phyloP scores from a whole-genome alignment of 2,329 filamentous ascomycete genomes.

The Curvularia eragrostidis region DNA sequence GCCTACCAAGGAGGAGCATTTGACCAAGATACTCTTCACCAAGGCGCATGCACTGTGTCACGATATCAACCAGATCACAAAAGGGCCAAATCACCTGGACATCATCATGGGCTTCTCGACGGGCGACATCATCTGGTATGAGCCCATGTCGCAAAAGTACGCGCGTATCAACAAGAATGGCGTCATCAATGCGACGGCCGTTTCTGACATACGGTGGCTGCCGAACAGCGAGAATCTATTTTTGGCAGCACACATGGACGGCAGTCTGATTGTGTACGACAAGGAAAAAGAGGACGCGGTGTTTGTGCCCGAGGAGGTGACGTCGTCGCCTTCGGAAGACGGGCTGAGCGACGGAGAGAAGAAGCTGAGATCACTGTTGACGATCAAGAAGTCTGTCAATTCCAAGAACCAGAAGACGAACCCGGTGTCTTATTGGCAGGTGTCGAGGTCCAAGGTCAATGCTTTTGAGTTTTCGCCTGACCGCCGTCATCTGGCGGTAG shows the following conservation, averaged over 20 bases:
- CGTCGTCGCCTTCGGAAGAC: slow-evolving; percentile 29
- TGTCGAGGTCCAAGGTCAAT: slow-evolving; percentile 89
- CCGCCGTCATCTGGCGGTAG: slow-evolving; percentile 82
- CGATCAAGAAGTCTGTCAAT: slow-evolving; percentile 87
- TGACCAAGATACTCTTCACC: slow-evolving; percentile 96
- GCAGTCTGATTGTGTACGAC: slow-evolving; percentile 90
- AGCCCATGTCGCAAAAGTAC: slow-evolving; percentile 95
- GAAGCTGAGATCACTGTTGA: slow-evolving; percentile 57
- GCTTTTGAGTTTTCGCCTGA: slow-evolving; percentile 93
- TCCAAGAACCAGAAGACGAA: slow-evolving; percentile 94
- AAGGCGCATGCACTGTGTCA: slow-evolving; percentile 96
- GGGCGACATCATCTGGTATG: slow-evolving; percentile 98
- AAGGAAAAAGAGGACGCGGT: slow-evolving; percentile 92
- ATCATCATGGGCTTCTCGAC: slow-evolving; percentile 95
- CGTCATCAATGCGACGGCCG: slow-evolving; percentile 82
- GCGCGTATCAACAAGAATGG: slow-evolving; percentile 97
- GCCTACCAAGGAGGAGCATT: slow-evolving; percentile 78
- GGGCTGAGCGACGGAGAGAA: slow-evolving; percentile 42
- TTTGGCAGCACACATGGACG: slow-evolving; percentile 89
- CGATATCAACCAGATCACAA: slow-evolving; percentile 86
- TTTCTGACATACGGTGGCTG: slow-evolving; percentile 90
- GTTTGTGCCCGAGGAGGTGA: slow-evolving; percentile 72
- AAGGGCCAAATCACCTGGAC: slow-evolving; percentile 80
- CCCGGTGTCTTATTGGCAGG: slow-evolving; percentile 89
- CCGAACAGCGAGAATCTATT: slow-evolving; percentile 94